Evolutionary conservation across 441 rosid genomes (phyloP), one percentile per base, ranked within the genome.

Genomic region (Pelargonium citronellum): DNA sequence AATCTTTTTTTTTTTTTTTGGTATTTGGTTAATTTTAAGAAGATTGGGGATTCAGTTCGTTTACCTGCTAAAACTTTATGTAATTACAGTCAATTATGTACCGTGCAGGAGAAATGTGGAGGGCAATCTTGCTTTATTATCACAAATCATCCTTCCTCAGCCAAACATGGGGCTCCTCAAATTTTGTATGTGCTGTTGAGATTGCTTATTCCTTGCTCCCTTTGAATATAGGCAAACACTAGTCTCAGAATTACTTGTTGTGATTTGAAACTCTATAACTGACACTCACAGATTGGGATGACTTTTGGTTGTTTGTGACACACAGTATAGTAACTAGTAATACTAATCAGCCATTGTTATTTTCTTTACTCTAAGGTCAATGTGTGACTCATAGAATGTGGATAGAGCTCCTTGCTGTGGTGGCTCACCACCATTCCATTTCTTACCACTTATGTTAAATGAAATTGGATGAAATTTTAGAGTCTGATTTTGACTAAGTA

Each of bases 41-140:
- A 7, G 15, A n/a, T 47, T 47, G 15, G 13, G 10, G 55, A 9
- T 9, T 47, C 15, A n/a, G 0, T 47, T 13, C n/a, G 7, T 47
- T 9, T 47, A n/a, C n/a, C 15, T 47, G 55, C 55, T 47, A 9
- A 47, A 9, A n/a, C n/a, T 47, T n/a, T n/a, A 47, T 47, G 12
- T 11, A 34, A 34, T 34, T 34, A 34, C 39, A 34, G 7, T 34
- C 17, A 9, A 43, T 66, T 63, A 12, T 70, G 67, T 37, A 39
- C 16, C 67, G 37, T 17, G 57, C 47, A 89, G 95, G 85, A 84
- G 73, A 78, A 79, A 74, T 89, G 95, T 49, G 85, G 85, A 13
- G 89, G 89, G 60, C 77, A 71, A 62, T 67, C 78, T 46, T 89
- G 95, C 83, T 89, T 87, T 76, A 75, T 73, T 30, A 83, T 87